Percentiles rank a stretch among this genome's conserved stretches.
These are phyloP conservation scores for Triticum turgidum DNA, from an alignment of 176 grass and related monocot genomes.

Conservation along the genomic window DNA sequence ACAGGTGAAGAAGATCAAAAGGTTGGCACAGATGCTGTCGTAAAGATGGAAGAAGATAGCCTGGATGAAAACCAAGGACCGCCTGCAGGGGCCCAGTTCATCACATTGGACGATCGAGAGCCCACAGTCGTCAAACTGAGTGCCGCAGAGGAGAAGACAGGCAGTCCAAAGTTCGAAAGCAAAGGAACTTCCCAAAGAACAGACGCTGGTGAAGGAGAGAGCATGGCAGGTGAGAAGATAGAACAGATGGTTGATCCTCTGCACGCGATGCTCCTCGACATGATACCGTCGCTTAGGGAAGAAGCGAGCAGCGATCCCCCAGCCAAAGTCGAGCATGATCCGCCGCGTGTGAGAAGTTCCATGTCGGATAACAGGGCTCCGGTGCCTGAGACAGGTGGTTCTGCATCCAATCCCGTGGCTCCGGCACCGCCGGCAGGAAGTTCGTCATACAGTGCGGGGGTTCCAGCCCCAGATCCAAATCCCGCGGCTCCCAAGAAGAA, in stretches of 20 bases:
- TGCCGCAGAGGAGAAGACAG: not conserved
- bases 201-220: constrained; percentile 29
- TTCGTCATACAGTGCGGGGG: not conserved
- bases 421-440: constrained; percentile 4
- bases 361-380: constrained; percentile 8
- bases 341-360: not conserved
- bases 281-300: constrained; percentile 69
- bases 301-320: not conserved
- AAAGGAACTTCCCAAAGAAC: constrained; percentile 30
- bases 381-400: not conserved
- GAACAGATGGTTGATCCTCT: constrained; percentile 83
- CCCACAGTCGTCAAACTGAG: constrained; percentile 6
- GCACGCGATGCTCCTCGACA: constrained; percentile 86
- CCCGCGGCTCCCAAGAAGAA: constrained; percentile 53
- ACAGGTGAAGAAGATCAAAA: constrained; percentile 32
- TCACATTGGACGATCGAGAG: constrained; percentile 37
- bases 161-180: constrained; percentile 19
- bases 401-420: not conserved
- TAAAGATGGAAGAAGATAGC: constrained; percentile 31
- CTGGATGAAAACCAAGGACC: constrained; percentile 16
- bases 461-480: constrained; percentile 22
- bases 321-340: not conserved
- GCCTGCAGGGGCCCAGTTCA: constrained; percentile 38
- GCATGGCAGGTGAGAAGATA: constrained; percentile 43
- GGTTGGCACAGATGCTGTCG: constrained; percentile 6